Evolutionary conservation across 805 yeast species (phyloP), one percentile per base, ranked within the genome.

Genomic region (Ogataea nitratoaversa): DNA sequence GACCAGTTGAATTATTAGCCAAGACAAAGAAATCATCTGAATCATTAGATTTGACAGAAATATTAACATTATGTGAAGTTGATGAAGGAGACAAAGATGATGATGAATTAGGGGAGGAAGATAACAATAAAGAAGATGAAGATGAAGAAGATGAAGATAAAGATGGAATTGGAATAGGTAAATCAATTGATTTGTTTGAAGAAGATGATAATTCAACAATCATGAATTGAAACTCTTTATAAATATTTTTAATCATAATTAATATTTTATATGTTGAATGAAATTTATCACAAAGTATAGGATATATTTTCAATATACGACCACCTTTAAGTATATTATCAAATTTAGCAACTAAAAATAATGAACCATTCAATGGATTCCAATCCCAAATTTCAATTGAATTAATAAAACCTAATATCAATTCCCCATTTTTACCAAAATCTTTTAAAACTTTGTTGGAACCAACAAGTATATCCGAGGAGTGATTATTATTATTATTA

Each of bases 301-400:
- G 65, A 24, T 32, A 50, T 8, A 50, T 17, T 19, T 40, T 41
- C 19, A 50, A 13, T 9, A 52, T 34, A 9, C 30, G 34, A 5
- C 50, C 48, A 17, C 45, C 44, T 16, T 37, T 51, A 13, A 38
- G 19, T 5, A 48, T 36, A 3, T 43, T 31, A 17, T 39, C 43
- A 14, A 41, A 23, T 25, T 38, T 30, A 7, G 58, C 62, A 28
- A 62, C 62, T 17, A 66, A 47, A 39, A 52, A 53, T 22, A 66
- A 35, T 8, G 53, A 48, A 3, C 56, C 56, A n/a, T 40, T 43
- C 24, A 35, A 19, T 2, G 64, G 65, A 2, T 42, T 20, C 72
- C 72, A 66, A 40, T 67, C 71, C 70, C 71, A 69, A 7, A 68
- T 56, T 36, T 67, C 66, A 13, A 69, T 49, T 1, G 49, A 30